Conservation (phyloP, 2,329 filamentous ascomycete species). For the Neofusicoccum cordaticola region DNA sequence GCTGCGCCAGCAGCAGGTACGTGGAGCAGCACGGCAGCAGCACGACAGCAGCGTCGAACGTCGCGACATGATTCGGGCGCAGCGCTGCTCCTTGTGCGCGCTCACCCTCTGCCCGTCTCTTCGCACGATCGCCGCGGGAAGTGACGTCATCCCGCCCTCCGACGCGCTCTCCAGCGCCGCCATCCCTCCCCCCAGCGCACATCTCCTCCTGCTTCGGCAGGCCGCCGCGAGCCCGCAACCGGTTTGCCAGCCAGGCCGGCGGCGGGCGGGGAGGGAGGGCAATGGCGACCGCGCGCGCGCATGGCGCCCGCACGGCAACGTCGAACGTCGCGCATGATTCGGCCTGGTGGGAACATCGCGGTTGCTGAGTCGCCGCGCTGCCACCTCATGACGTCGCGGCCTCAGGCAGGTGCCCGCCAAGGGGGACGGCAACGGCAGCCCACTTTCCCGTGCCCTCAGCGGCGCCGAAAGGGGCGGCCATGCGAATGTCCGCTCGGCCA, state of each 20-base stretch:
- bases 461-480: not conserved
- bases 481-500: no score
- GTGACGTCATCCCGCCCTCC: conserved; percentile 1
- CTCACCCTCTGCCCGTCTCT: not conserved
- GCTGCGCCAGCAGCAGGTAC: no score
- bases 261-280: not conserved
- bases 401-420: not conserved
- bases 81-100: not conserved
- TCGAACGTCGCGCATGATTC: conserved; percentile 8
- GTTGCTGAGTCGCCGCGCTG: conserved; percentile 1
- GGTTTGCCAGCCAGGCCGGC: no score
- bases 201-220: not conserved
- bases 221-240: no score
- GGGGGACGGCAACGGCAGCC: not conserved
- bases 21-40: not conserved
- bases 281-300: not conserved
- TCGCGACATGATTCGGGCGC: not conserved
- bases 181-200: not conserved
- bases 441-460: not conserved
- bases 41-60: not conserved
- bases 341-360: conserved; percentile 3
- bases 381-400: conserved; percentile 7
- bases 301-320: not conserved
- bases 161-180: not conserved
- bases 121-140: not conserved